phyloP scores from a whole-genome alignment of 2,329 filamentous ascomycete genomes.

The Ophiostoma sp. region DNA sequence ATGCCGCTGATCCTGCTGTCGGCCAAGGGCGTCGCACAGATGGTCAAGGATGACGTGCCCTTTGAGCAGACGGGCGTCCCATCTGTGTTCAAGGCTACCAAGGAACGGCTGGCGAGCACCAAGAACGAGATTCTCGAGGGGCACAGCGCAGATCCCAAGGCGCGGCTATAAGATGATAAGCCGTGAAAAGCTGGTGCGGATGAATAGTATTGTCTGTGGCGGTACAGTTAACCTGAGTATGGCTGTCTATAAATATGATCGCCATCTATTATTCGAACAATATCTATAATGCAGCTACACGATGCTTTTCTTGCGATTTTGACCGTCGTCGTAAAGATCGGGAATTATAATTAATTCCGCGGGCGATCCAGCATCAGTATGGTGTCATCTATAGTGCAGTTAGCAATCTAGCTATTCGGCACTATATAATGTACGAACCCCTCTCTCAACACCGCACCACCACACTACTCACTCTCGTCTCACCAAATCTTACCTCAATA shows the following conservation, averaged over 20 bases:
- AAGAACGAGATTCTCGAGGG: background rate
- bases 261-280: too few relatives aligned
- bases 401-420: too few relatives aligned
- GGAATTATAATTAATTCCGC: too few relatives aligned
- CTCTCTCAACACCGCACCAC: background rate
- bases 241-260: too few relatives aligned
- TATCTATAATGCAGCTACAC: too few relatives aligned
- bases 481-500: background rate
- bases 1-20: slow-evolving; percentile 10
- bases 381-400: too few relatives aligned
- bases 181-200: too few relatives aligned
- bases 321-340: too few relatives aligned
- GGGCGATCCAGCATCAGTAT: too few relatives aligned
- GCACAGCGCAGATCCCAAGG: background rate
- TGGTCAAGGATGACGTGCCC: background rate
- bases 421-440: background rate
- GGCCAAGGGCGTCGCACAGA: background rate
- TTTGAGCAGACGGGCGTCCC: slow-evolving; percentile 4
- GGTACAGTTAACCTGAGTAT: too few relatives aligned
- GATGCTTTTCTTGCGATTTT: too few relatives aligned
- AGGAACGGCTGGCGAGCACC: background rate
- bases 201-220: too few relatives aligned
- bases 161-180: background rate
- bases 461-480: background rate
- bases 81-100: background rate